Evolutionary conservation across 345 rosid genomes (phyloP).

Genomic region (Rhodamnia rubescens): DNA sequence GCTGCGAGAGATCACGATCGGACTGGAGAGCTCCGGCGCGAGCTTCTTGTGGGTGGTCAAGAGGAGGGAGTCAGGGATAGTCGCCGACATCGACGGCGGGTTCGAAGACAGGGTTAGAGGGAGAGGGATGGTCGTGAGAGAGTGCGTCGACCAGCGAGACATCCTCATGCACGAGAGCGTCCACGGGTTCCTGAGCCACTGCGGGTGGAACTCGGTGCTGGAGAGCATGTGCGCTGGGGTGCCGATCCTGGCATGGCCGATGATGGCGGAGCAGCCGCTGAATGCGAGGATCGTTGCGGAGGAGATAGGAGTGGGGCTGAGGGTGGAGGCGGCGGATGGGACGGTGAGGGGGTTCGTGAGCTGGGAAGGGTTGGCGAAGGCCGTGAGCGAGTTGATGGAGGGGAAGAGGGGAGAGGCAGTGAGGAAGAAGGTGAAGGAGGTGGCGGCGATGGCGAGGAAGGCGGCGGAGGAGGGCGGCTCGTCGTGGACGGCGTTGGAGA

Average conservation of each 20-base stretch:
- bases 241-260: constrained; percentile 74
- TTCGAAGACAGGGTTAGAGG: constrained; percentile 34
- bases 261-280: constrained; percentile 69
- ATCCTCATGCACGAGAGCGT: constrained; percentile 45
- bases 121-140: constrained; percentile 45
- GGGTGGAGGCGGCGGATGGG: constrained; percentile 40
- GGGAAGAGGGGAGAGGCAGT: constrained; percentile 37
- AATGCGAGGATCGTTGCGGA: constrained; percentile 59
- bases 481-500: constrained; percentile 45
- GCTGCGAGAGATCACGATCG: constrained; percentile 39
- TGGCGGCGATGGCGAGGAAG: constrained; percentile 29
- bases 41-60: constrained; percentile 59
- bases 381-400: constrained; percentile 54
- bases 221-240: constrained; percentile 66
- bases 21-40: constrained; percentile 44
- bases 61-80: constrained; percentile 18
- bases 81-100: constrained; percentile 12
- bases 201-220: constrained; percentile 76
- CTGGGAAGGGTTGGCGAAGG: constrained; percentile 27
- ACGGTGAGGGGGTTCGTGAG: constrained; percentile 34
- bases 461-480: constrained; percentile 54
- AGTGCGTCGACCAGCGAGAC: constrained; percentile 66
- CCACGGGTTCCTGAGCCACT: constrained; percentile 64
- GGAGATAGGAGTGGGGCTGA: constrained; percentile 45
- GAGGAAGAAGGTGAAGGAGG: constrained; percentile 30